phyloP scores from a whole-genome alignment of 2,329 filamentous ascomycete species.

The Microdochium paspali region DNA sequence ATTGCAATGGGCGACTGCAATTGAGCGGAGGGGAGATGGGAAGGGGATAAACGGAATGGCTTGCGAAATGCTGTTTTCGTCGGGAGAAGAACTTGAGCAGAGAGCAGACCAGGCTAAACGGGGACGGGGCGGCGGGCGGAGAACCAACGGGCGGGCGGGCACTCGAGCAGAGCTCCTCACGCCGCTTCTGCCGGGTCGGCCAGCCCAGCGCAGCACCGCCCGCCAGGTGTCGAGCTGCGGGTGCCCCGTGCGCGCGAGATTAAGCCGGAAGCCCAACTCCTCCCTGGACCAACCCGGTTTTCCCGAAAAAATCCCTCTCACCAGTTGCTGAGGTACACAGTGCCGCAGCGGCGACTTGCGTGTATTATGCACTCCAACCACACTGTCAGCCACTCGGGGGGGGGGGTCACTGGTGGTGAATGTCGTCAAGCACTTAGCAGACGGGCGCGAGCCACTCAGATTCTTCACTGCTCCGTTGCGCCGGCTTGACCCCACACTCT shows the following conservation, averaged over 20 bases:
- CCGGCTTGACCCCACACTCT: no score
- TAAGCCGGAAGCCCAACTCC: background rate
- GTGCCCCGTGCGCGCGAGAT: background rate
- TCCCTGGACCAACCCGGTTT: background rate
- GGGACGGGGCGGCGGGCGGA: background rate
- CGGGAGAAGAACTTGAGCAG: background rate
- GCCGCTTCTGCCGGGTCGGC: background rate
- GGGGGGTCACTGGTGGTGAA: no score
- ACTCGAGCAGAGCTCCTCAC: background rate
- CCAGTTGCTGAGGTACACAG: background rate
- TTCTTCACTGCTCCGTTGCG: no score
- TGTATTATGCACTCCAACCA: no score
- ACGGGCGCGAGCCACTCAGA: no score
- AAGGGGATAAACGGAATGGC: background rate
- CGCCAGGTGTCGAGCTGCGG: background rate
- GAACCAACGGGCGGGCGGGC: no score
- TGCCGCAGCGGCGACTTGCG: no score
- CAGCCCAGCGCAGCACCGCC: background rate
- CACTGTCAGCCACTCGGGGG: no score
- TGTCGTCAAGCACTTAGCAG: no score
- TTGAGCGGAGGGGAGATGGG: background rate
- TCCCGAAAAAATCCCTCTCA: background rate
- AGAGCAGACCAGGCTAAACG: background rate
- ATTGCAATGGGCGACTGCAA: constrained; percentile 1
- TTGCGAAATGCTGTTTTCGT: background rate